Evolutionary conservation across 257 asterid species (phyloP), one percentile per base, ranked within the genome.

Genomic region (Scutellaria baicalensis): DNA sequence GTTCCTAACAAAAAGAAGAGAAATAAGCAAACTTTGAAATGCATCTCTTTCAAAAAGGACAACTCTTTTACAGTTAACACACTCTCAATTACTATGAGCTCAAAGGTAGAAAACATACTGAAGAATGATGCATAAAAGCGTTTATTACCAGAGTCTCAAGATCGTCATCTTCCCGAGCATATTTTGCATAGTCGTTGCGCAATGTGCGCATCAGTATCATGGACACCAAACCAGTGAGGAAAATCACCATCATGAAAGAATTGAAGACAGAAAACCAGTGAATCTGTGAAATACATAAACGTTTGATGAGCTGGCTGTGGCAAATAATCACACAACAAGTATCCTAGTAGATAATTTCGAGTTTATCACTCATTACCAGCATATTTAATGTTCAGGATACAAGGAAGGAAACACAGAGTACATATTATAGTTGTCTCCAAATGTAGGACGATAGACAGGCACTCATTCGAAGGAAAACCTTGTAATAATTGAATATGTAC

Each of bases 151-250:
- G 88, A 63, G 95, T 83, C 77, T 93, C 98, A 14, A 93, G 83
- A 78, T 93, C 98, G 80, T 93, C 98, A 83, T 93, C 98, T 72
- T 93, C 98, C 67, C 98, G 90, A 75, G 98, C 98, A 85, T 93
- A 93, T 72, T 93, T 93, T 14, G 98, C 98, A 73, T 93, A 93
- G 82, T 93, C 98, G n/a, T 93, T 90, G 61, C 98, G 89, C 45
- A 93, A 84, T 42, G 98, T 93, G 39, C 97, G 93, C 97, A 93
- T 90, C 77, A 93, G 79, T 76, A 93, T 93, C 98, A 93, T 93
- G 6, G 98, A 93, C 47, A 93, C 98, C 85, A 93, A 71, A 18
- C 98, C 98, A 64, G 97, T 90, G 33, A 93, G 96, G 86, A 93
- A 93, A 75, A 93, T 93, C 52, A 93, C 98, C 98, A 93, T 93